Evolutionary conservation across 495 filamentous ascomycete genomes (phyloP).

Genomic region (Neurospora sp.): DNA sequence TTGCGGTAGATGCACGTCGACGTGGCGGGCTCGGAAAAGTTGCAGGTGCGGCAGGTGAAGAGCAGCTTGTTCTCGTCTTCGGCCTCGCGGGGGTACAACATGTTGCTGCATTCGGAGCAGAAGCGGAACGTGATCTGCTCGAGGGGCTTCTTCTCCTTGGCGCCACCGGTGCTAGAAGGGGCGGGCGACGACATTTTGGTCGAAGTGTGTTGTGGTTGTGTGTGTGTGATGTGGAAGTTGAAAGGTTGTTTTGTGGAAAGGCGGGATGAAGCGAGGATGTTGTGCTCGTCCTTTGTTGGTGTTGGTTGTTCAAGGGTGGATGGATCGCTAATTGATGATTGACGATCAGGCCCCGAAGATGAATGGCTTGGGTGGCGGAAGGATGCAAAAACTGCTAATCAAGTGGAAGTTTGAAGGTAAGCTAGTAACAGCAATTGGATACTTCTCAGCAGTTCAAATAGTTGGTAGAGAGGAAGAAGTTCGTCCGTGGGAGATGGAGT

Average conservation of each 20-base stretch:
- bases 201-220: neutral
- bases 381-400: neutral
- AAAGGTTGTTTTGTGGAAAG: neutral
- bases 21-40: slow-evolving; percentile 73
- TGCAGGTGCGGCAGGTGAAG: slow-evolving; percentile 77
- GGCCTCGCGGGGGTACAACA: slow-evolving; percentile 96
- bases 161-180: slow-evolving; percentile 37
- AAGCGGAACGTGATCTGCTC: slow-evolving; percentile 92
- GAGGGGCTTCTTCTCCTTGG: slow-evolving; percentile 43
- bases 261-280: neutral
- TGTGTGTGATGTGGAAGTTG: neutral
- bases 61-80: slow-evolving; percentile 41
- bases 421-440: neutral
- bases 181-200: slow-evolving; percentile 48
- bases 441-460: neutral
- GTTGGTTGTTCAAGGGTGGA: neutral
- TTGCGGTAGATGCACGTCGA: slow-evolving; percentile 88
- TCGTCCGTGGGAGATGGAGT: neutral
- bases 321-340: neutral
- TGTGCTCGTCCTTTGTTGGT: neutral
- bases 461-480: neutral
- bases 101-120: slow-evolving; percentile 96
- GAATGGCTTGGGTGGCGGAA: neutral
- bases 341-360: neutral
- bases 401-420: neutral